Evolutionary conservation across 108 stramenopile species (phyloP), one percentile per base, ranked within the genome.

Genomic region (Thalassiosira profunda): DNA sequence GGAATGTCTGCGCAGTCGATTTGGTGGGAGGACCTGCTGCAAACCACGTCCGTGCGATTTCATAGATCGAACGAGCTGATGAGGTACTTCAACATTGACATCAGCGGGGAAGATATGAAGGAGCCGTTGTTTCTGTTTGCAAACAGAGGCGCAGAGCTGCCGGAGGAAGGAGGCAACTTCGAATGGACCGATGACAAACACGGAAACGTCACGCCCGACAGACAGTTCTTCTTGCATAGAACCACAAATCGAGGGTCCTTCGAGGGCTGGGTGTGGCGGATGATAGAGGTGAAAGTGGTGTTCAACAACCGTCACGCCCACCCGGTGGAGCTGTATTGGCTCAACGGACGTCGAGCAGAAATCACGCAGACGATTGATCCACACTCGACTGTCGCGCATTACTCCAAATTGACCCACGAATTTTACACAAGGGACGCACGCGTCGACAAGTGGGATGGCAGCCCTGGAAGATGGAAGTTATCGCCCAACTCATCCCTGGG

Each of bases 21-120:
- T 57, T 88, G 87, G 87, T 88, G 87, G 87, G 87, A 88, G 59
- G 84, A 84, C 25, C 21, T 88, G 12, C 47, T 88, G 37, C 87
- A 88, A 63, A 88, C 87, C 5, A 70, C 81, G 5, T 41, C 67
- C 45, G 76, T 88, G 25, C 79, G 84, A n/a, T 88, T 67, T 30
- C 71, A 88, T 63, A 61, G 67, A 6, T 63, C 67, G 20, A 85
- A 82, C 38, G 70, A 70, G 9, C 42, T 85, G 28, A 64, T 79
- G 11, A 44, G 73, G 54, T 81, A 80, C 36, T 85, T 88, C 34
- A 29, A 70, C 9, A 57, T 88, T 40, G 80, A 79, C 4, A n/a
- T n/a, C n/a, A 52, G 34, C 30, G 84, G 81, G 11, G 76, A 80
- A 23, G 34, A 62, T 2, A 23, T 84, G 40, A 24, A 48, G 6